Evolutionary conservation across 352 stramenopile species (phyloP).

Genomic region (Pythium graminicola): DNA sequence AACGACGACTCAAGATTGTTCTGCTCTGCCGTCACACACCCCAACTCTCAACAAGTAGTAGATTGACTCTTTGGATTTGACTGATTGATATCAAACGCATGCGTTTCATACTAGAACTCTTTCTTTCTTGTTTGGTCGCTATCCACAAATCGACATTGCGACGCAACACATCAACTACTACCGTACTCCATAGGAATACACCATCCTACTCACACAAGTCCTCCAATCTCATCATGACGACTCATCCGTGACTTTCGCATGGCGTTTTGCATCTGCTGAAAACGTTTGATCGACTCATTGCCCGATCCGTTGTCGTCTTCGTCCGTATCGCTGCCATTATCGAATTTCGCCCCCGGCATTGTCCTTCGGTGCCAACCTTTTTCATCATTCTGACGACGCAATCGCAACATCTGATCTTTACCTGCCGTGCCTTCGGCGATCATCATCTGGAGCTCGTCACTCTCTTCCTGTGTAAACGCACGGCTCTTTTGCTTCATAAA

Average conservation of each 20-base stretch:
- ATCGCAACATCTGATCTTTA: conserved; percentile 56
- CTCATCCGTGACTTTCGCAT: conserved; percentile 28
- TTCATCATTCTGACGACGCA: conserved; percentile 60
- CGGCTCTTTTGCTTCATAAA: conserved; percentile 52
- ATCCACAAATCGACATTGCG: not conserved
- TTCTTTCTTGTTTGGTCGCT: not conserved
- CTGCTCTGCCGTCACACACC: not conserved
- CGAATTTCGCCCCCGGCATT: conserved; percentile 28
- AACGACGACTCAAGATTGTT: not conserved
- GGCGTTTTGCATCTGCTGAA: conserved; percentile 36
- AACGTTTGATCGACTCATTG: conserved; percentile 23
- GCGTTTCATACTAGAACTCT: conserved; percentile 8
- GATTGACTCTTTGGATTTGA: conserved; percentile 17
- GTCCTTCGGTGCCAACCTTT: conserved; percentile 49
- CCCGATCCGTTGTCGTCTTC: conserved; percentile 30
- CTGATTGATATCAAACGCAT: conserved; percentile 18
- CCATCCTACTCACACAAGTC: conserved; percentile 11
- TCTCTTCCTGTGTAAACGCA: conserved; percentile 59
- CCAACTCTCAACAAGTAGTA: conserved; percentile 5
- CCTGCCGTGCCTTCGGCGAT: conserved; percentile 67
- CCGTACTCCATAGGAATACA: not conserved
- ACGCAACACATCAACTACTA: not conserved
- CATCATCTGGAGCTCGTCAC: conserved; percentile 72
- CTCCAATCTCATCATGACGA: conserved; percentile 12
- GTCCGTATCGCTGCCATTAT: conserved; percentile 48